phyloP scores from a whole-genome alignment of 495 filamentous ascomycete genomes.

The Parathielavia appendiculata region DNA sequence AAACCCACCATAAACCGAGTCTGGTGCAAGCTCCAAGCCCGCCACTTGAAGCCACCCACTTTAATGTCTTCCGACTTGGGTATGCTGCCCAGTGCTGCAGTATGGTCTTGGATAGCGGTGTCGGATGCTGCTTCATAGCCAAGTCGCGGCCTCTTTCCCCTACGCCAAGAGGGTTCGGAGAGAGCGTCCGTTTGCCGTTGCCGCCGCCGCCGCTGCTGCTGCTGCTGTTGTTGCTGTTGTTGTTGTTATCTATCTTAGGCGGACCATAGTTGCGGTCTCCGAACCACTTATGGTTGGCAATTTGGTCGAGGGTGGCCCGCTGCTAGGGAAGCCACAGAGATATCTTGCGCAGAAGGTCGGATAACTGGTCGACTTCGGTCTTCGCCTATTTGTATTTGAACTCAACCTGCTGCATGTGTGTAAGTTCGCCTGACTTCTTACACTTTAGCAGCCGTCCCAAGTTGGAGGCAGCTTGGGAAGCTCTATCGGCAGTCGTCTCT shows the following conservation, averaged over 20 bases:
- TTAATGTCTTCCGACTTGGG: too few species aligned
- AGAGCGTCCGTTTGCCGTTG: neutral
- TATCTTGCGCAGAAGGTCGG: slow-evolving; percentile 21
- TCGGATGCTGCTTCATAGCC: neutral
- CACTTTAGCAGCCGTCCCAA: slow-evolving; percentile 5
- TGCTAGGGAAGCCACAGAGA: slow-evolving; percentile 24
- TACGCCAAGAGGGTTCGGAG: neutral
- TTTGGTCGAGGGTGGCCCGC: slow-evolving; percentile 6
- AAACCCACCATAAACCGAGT: neutral
- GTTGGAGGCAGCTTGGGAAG: neutral
- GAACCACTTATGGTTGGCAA: slow-evolving; percentile 24
- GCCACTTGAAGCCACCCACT: neutral
- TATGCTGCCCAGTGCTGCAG: too few species aligned
- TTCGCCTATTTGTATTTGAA: slow-evolving; percentile 8
- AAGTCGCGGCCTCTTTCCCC: neutral
- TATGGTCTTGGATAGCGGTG: too few species aligned
- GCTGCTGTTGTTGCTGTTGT: too few species aligned
- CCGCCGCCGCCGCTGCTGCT: too few species aligned
- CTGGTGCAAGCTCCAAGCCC: neutral
- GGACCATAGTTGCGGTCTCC: slow-evolving; percentile 29
- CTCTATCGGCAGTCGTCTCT: neutral
- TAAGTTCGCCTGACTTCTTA: neutral
- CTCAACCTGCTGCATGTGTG: slow-evolving; percentile 4
- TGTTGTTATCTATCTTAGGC: too few species aligned
- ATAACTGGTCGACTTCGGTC: slow-evolving; percentile 22